Evolutionary conservation across 1,284 basidiomycete genomes (phyloP), one percentile per base, ranked within the genome.

Genomic region (Crucibulum parvulum): DNA sequence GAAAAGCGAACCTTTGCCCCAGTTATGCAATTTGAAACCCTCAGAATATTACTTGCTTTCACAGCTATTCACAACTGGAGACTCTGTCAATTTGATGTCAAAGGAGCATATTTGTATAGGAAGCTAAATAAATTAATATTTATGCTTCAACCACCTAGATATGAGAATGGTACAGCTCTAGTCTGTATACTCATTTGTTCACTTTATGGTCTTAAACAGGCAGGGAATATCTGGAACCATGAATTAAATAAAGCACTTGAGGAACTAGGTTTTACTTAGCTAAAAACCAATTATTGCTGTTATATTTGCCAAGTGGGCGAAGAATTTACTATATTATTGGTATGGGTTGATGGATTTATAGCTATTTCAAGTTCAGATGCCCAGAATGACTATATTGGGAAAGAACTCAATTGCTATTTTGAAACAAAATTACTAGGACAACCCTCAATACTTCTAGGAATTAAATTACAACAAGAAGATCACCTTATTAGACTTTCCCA

Each of bases 1-100:
- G 71, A 70, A 55, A 62, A 43, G 54, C 51, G 57, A n/a, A 79
- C 76, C 1, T 80, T 72, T 58, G 62, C 78, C 1, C 80, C 78
- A 1, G 72, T 78, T 0, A 73, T 72, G 43, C 60, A 69, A 31
- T 67, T 74, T 16, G 60, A 67, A 7, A 69, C 76, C 0, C 61
- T 81, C 4, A 58, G 73, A 0, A 59, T 69, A 2, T 55, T 81
- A 2, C 64, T 80, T 4, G 69, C 74, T 0, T 51, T 77, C 0
- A 72, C 75, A 8, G 72, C 76, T 1, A 47, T 48, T 5, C 39
- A 66, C 9, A 61, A 73, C 50, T 63, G 50, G 0, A 48, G 24
- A 48, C 13, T 24, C 3, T 24, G 46, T 48, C 46, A n/a, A 24
- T 48, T 48, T 24, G 46, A 48, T 24, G 18, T 24, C 3, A 48